Percentiles rank a stretch among this genome's conserved stretches.
phyloP scores from a whole-genome alignment of 2,329 filamentous ascomycete species.

The Phialocephala subalpina region DNA sequence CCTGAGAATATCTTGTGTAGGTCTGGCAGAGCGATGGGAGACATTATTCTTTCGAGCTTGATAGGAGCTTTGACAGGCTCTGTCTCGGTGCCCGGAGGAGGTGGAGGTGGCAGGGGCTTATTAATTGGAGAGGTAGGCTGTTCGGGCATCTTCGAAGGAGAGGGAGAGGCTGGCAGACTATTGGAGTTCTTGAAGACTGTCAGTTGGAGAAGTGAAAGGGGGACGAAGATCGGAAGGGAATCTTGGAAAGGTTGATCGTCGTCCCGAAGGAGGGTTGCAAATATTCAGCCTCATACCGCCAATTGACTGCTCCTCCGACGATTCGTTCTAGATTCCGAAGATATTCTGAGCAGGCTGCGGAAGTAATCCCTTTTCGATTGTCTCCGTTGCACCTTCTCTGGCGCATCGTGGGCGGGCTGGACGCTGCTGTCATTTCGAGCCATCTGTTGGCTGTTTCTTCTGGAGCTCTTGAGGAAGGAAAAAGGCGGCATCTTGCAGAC shows the following conservation, averaged over 20 bases:
- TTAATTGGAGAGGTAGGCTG: conserved; percentile 45
- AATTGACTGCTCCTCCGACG: conserved; percentile 33
- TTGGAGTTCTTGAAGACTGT: conserved; percentile 15
- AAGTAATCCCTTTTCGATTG: conserved; percentile 46
- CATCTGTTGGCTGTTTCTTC: conserved; percentile 26
- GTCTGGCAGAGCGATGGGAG: conserved; percentile 64
- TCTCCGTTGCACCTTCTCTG: conserved; percentile 40
- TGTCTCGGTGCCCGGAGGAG: conserved; percentile 46
- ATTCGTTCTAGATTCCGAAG: conserved; percentile 27
- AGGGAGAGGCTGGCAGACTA: conserved; percentile 7
- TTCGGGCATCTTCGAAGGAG: conserved; percentile 24
- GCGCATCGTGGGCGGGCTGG: conserved; percentile 25
- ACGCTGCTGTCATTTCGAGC: conserved; percentile 26
- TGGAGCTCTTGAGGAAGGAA: conserved; percentile 38
- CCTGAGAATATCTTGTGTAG: conserved; percentile 77
- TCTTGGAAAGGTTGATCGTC: conserved; percentile 3
- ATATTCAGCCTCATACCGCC: conserved; percentile 22
- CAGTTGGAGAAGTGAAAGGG: conserved; percentile 14
- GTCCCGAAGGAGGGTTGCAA: conserved; percentile 8
- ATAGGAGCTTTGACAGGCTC: conserved; percentile 49
- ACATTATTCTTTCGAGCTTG: conserved; percentile 65
- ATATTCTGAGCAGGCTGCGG: conserved; percentile 42
- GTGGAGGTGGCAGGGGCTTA: conserved; percentile 65
- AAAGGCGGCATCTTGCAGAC: conserved; percentile 40
- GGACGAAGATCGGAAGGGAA: background rate